Base-by-base conservation (phyloP, 257 asterid species). In the Gentiana macrophylla region DNA sequence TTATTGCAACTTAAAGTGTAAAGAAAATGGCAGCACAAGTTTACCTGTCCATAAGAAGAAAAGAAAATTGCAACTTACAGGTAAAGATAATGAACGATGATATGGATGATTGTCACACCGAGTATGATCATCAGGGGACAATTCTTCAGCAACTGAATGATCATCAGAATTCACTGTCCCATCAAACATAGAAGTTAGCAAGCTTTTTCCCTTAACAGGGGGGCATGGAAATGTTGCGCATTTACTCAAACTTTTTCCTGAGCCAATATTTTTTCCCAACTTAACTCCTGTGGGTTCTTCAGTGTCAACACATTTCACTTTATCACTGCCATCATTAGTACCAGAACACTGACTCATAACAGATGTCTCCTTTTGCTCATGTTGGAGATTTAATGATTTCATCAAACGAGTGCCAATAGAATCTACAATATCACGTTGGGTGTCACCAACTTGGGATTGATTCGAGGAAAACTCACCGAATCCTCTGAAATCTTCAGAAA, bases 51-150 rank as follows among this genome's bases (percentile, higher is more conserved):
- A 8, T 56, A 9, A 38, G 12, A 32, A 24, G 24, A 24, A 24
- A 54, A 3, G 46, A 58, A 66, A 41, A 12, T 37, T 12, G 10
- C 37, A 59, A 81, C 98, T 86, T 83, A 91, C 98, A 58, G 95
- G 94, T 67, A 82, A 72, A 36, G 86, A 80, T 43, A 64, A 38
- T 48, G 92, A 77, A 55, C 59, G 72, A 38, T 84, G 24, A 69
- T 49, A 66, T 49, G 74, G 62, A 49, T 35, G 56, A 72, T 58
- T 62, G 9, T 48, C 61, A 66, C 79, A 61, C 46, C 67, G 62
- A 43, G 62, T 32, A 45, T 67, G 62, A 38, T 64, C 79, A 63
- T 56, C 69, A 24, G 37, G 61, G 35, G 57, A 62, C n/a, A 62
- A 54, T 62, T 60, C 63, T 54, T 63, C 70, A 52, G 57, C 61